These are phyloP conservation scores for Leccinum angustisporum DNA, from an alignment of 1,284 basidiomycete species.

Conservation along the genomic window DNA sequence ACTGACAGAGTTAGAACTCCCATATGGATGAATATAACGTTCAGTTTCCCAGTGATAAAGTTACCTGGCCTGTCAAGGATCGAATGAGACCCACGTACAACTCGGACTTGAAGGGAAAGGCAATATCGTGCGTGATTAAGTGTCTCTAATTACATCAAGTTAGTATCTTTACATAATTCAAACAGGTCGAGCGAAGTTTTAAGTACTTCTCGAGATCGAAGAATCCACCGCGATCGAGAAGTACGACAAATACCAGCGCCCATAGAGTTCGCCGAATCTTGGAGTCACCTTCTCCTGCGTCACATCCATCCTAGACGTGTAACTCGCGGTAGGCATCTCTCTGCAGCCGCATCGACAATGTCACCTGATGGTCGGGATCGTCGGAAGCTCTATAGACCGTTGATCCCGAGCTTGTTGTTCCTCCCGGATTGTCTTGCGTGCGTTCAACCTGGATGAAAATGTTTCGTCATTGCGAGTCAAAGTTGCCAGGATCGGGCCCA, in stretches of 20 bases:
- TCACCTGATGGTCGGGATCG: conserved; percentile 11
- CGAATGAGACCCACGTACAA: too few species aligned
- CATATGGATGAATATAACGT: conserved; percentile 23
- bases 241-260: not conserved
- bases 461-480: not conserved
- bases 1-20: conserved; percentile 19
- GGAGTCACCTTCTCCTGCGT: not conserved
- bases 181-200: too few species aligned
- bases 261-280: not conserved
- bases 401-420: conserved; percentile 2
- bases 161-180: too few species aligned
- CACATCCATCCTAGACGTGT: not conserved
- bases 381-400: conserved; percentile 15
- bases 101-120: not conserved
- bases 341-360: not conserved
- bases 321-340: not conserved
- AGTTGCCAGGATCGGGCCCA: not conserved
- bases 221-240: not conserved
- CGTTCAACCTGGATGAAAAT: conserved; percentile 14
- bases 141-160: not conserved
- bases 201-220: not conserved
- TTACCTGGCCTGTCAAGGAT: conserved; percentile 2
- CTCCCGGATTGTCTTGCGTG: conserved; percentile 17
- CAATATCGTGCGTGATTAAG: conserved; percentile 9
- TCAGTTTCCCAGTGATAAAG: conserved; percentile 18